Evolutionary conservation across 129 eudicot species (phyloP).

Genomic region (Daucus carota): DH1_v3.0 NC_030381.2:45179001-45179500

Average conservation of each 20-base stretch:
- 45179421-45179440: slow-evolving; percentile 68
- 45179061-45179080: slow-evolving; percentile 73
- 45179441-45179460: slow-evolving; percentile 76
- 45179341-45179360: slow-evolving; percentile 93
- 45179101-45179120: slow-evolving; percentile 20
- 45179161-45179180: slow-evolving; percentile 45
- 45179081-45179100: slow-evolving; percentile 29
- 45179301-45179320: slow-evolving; percentile 68
- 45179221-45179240: slow-evolving; percentile 7
- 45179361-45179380: slow-evolving; percentile 63
- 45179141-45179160: slow-evolving; percentile 57
- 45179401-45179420: slow-evolving; percentile 55
- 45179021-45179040: slow-evolving; percentile 69
- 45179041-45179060: slow-evolving; percentile 98
- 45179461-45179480: slow-evolving; percentile 64
- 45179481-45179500: slow-evolving; percentile 91
- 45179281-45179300: slow-evolving; percentile 29
- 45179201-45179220: background rate
- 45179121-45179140: slow-evolving; percentile 31
- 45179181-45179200: slow-evolving; percentile 30
- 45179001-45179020: slow-evolving; percentile 35
- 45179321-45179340: slow-evolving; percentile 85
- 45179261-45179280: slow-evolving; percentile 19
- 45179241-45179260: background rate
- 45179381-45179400: slow-evolving; percentile 95